These are phyloP conservation scores for Phellinidium pouzarii DNA, from an alignment of 1,284 basidiomycete genomes.

Conservation along the genomic window DNA sequence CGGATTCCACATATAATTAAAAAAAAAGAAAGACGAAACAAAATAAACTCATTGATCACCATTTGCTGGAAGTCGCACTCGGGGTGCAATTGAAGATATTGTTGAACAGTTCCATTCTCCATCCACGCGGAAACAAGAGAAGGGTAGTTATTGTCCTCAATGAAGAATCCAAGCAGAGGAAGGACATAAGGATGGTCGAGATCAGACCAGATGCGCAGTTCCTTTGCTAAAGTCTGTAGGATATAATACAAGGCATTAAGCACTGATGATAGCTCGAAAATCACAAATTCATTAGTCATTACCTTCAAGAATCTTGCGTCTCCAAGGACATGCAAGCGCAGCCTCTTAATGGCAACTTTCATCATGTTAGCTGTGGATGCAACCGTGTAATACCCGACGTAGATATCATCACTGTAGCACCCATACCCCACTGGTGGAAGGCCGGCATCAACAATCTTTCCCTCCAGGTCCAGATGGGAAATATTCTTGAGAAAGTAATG, in stretches of 20 bases:
- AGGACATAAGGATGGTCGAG: conserved; percentile 9
- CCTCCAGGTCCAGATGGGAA: not conserved
- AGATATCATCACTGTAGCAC: not conserved
- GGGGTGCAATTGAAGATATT: conserved; percentile 1
- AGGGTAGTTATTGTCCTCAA: conserved; percentile 11
- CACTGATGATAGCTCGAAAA: not conserved
- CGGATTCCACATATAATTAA: not conserved
- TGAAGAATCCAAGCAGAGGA: conserved; percentile 2
- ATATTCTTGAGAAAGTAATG: not conserved
- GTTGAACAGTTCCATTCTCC: conserved; percentile 10
- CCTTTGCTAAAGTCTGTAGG: conserved; percentile 3
- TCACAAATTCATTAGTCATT: not conserved
- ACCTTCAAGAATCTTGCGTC: conserved; percentile 13
- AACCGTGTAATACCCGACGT: not conserved
- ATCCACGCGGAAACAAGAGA: conserved; percentile 12
- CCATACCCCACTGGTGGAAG: not conserved
- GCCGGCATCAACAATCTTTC: not conserved
- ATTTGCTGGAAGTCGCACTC: not conserved
- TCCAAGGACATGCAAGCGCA: conserved; percentile 2
- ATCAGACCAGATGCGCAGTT: conserved; percentile 12
- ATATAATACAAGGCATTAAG: not conserved
- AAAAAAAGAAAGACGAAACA: not conserved
- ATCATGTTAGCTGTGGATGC: not conserved
- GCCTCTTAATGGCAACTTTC: not conserved
- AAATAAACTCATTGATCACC: not conserved